These are phyloP conservation scores for Sporothrix phasma DNA, from an alignment of 2,329 filamentous ascomycete genomes.

Conservation along the genomic window DNA sequence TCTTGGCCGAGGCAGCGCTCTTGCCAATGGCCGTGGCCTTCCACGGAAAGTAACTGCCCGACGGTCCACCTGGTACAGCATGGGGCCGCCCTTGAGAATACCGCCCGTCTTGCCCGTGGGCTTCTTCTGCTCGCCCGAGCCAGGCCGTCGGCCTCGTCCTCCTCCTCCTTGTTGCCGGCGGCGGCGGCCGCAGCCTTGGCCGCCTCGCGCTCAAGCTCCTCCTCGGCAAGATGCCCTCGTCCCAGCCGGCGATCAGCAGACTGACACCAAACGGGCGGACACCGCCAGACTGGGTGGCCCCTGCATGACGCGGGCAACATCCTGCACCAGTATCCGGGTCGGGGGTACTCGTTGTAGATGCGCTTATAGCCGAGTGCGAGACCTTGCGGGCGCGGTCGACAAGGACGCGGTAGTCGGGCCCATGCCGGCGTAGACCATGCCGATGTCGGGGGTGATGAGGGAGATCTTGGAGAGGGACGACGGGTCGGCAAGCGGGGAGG, in stretches of 20 bases:
- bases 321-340: conserved; percentile 96
- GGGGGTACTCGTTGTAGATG: conserved; percentile 99
- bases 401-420: conserved; percentile 92
- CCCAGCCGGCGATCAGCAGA: conserved; percentile 92
- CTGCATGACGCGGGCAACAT: conserved; percentile 95
- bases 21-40: conserved; percentile 99
- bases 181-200: conserved; percentile 35
- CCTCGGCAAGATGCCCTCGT: conserved; percentile 86
- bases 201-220: conserved; percentile 47
- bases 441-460: conserved; percentile 96
- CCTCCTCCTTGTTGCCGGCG: conserved; percentile 33
- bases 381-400: conserved; percentile 98
- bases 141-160: conserved; percentile 23
- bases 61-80: conserved; percentile 98
- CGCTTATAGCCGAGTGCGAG: conserved; percentile 97
- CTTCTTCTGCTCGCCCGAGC: conserved; percentile 57
- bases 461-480: conserved; percentile 94
- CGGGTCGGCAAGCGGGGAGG: conserved; percentile 90
- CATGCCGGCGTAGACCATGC: conserved; percentile 99
- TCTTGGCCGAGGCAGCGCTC: conserved; percentile 96
- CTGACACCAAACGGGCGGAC: conserved; percentile 95
- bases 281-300: conserved; percentile 94
- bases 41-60: conserved; percentile 97
- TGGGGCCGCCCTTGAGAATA: conserved; percentile 89
- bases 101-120: conserved; percentile 81